A percentile compares a stretch with the other conserved stretches of the same genome.
Evolutionary conservation across 805 yeast species (phyloP).

Genomic region (Monosporozyma solicola): DNA sequence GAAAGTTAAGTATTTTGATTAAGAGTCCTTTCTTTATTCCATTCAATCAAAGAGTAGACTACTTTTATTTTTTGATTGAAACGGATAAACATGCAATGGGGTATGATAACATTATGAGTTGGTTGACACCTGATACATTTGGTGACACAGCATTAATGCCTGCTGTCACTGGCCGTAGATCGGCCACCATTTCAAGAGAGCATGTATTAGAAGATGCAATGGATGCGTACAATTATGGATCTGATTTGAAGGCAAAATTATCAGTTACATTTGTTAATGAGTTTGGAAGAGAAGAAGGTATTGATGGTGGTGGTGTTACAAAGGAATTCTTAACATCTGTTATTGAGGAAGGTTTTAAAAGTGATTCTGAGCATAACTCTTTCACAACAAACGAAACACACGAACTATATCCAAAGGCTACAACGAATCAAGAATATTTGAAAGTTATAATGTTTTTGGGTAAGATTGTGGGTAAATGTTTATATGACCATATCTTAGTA

Average conservation of each 20-base stretch:
- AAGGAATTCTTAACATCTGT: conserved; percentile 80
- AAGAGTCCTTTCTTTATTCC: conserved; percentile 73
- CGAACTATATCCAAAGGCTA: conserved; percentile 54
- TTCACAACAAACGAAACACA: conserved; percentile 42
- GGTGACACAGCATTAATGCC: conserved; percentile 38
- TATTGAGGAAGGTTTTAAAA: conserved; percentile 55
- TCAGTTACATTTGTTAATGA: conserved; percentile 62
- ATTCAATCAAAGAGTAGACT: conserved; percentile 61
- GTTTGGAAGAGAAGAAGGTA: conserved; percentile 73
- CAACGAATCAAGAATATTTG: conserved; percentile 22
- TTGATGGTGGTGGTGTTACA: conserved; percentile 95
- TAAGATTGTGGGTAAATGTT: conserved; percentile 75
- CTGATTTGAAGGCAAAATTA: conserved; percentile 48
- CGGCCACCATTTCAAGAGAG: conserved; percentile 60
- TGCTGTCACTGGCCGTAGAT: conserved; percentile 6
- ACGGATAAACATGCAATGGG: conserved; percentile 36
- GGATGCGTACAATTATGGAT: conserved; percentile 47
- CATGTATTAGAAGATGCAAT: conserved; percentile 69
- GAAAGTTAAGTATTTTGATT: conserved; percentile 43
- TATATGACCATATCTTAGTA: conserved; percentile 72
- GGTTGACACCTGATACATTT: conserved; percentile 4
- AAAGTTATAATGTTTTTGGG: conserved; percentile 58
- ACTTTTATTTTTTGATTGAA: conserved; percentile 57
- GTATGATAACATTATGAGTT: neutral
- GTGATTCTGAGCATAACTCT: conserved; percentile 22